Percentiles rank a stretch among this genome's conserved stretches.
Conservation (phyloP, 164 flowering plant genomes). For the Houttuynia cordata region DNA sequence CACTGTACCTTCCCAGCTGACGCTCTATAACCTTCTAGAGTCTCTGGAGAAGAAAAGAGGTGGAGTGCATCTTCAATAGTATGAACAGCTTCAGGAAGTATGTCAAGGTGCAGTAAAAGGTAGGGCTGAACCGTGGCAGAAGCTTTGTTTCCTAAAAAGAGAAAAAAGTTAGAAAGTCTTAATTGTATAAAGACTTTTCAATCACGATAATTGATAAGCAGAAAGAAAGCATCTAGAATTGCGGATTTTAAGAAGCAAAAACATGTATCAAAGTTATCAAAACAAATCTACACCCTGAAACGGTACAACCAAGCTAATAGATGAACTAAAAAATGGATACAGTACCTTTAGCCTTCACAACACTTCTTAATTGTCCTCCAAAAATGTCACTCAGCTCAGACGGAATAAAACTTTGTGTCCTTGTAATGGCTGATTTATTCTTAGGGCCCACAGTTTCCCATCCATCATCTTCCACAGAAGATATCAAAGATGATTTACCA, state of each 20-base stretch:
- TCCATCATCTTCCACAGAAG: conserved; percentile 75
- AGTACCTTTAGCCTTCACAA: conserved; percentile 83
- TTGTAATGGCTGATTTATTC: conserved; percentile 86
- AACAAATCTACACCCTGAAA: too few relatives aligned
- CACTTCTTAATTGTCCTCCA: conserved; percentile 84
- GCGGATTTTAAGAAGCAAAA: too few relatives aligned
- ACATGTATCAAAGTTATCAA: too few relatives aligned
- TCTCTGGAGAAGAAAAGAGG: conserved; percentile 72
- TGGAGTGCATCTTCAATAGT: conserved; percentile 85
- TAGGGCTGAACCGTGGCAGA: conserved; percentile 91
- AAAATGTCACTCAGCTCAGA: conserved; percentile 80
- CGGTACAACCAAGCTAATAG: background rate
- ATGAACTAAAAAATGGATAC: background rate
- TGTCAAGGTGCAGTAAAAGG: conserved; percentile 79
- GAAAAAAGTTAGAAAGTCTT: background rate
- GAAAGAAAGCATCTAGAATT: too few relatives aligned
- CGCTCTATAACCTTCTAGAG: conserved; percentile 82
- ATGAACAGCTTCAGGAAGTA: conserved; percentile 56
- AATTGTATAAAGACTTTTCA: too few relatives aligned
- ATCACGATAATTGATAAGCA: too few relatives aligned
- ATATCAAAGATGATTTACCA: conserved; percentile 32
- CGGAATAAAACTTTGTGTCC: conserved; percentile 79
- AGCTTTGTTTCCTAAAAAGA: conserved; percentile 54
- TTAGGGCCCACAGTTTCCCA: conserved; percentile 99
- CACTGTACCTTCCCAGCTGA: conserved; percentile 66